Evolutionary conservation across 2,329 filamentous ascomycete genomes (phyloP), one percentile per base, ranked within the genome.

Genomic region (Mycosphaerella sp.): DNA sequence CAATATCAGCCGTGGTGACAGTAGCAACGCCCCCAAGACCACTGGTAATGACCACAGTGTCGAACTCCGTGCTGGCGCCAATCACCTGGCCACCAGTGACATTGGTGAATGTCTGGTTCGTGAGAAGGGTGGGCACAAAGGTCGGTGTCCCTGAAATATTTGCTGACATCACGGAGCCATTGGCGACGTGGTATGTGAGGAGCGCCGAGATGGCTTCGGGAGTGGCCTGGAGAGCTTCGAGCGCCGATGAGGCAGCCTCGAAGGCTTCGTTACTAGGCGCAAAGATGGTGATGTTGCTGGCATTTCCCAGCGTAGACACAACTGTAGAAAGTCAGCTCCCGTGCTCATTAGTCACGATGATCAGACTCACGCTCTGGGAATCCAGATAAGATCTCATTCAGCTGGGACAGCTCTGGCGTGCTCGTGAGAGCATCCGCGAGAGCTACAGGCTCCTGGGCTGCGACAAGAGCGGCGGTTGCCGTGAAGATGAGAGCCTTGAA

Each of bases 1-100:
- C 34, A 41, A 63, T 45, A 41, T 62, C 77, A 37, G 76, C 69
- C 30, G 69, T 66, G 3, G 72, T 65, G 10, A 83, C 74, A 10
- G 71, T 74, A 1, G 76, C 70, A 41, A 74, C 74, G 35, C 71
- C 63, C 45, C 75, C 72, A 6, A 80, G 62, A 1, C 79, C 81
- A 17, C 75, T 79, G 64, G 72, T 74, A 63, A 82, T 72, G 1
- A 70, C 70, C 1, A 78, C 73, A 5, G 71, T 70, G 27, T 69
- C 67, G 39, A 74, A 70, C 4, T 66, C 49, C 2, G 61, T 54
- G 10, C 53, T 45, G n/a, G 41, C 43, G 17, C 55, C 41, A 43
- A 52, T n/a, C 70, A 77, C 71, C 63, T 85, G 82, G 1, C 80
- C 80, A 30, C 75, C 78, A 2, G 78, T 80, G 9, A 85, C 74